These are phyloP conservation scores for Boletus reticuloceps DNA, from an alignment of 768 basidiomycete genomes.

Conservation along the genomic window DNA sequence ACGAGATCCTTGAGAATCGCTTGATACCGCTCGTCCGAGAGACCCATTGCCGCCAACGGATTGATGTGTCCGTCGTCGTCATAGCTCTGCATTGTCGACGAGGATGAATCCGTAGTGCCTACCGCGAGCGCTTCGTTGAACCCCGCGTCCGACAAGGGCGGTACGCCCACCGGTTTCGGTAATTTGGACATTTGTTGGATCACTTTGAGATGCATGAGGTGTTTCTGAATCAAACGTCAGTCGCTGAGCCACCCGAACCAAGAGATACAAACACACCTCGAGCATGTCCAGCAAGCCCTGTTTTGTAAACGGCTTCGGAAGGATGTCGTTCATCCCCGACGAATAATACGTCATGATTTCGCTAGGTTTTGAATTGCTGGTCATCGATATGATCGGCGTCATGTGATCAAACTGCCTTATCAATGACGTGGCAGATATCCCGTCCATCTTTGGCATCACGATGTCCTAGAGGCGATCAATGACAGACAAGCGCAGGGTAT, in stretches of 20 bases:
- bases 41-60: slow-evolving; percentile 83
- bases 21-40: slow-evolving; percentile 86
- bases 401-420: slow-evolving; percentile 94
- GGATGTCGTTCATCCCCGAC: slow-evolving; percentile 90
- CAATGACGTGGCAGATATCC: slow-evolving; percentile 86
- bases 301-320: slow-evolving; percentile 97
- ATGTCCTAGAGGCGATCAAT: slow-evolving; percentile 62
- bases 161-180: slow-evolving; percentile 59
- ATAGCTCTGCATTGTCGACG: slow-evolving; percentile 30
- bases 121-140: slow-evolving; percentile 57
- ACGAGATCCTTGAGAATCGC: slow-evolving; percentile 74
- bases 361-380: slow-evolving; percentile 85
- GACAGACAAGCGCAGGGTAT: neutral
- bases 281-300: slow-evolving; percentile 89
- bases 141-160: slow-evolving; percentile 50
- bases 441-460: slow-evolving; percentile 88
- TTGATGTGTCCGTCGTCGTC: slow-evolving; percentile 60
- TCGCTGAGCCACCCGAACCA: neutral
- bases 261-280: slow-evolving; percentile 50
- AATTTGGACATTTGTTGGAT: slow-evolving; percentile 74
- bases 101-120: slow-evolving; percentile 26
- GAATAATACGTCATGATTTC: slow-evolving; percentile 82
- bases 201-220: slow-evolving; percentile 81
- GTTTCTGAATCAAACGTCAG: slow-evolving; percentile 53
- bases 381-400: slow-evolving; percentile 99